These are phyloP conservation scores for Termitomyces sp. DNA, from an alignment of 768 basidiomycete species.

Conservation along the genomic window DNA sequence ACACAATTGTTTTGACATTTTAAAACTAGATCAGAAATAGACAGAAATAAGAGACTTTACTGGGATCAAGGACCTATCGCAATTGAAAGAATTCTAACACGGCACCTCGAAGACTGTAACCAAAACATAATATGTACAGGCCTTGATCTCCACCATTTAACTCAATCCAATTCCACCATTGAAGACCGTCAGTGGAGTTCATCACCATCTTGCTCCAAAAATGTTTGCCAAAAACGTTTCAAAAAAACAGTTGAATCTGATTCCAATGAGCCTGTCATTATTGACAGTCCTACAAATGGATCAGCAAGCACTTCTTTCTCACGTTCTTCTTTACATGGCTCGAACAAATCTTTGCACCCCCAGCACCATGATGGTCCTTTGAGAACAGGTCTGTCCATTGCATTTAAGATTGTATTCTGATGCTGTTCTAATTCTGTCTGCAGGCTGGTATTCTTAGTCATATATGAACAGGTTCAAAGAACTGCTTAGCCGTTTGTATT, in stretches of 20 bases:
- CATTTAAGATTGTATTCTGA: too few relatives aligned
- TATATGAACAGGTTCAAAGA: too few relatives aligned
- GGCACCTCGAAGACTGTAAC: slow-evolving; percentile 2
- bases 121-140: neutral
- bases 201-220: too few relatives aligned
- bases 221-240: too few relatives aligned
- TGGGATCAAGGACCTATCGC: slow-evolving; percentile 8
- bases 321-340: too few relatives aligned
- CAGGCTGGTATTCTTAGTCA: too few relatives aligned
- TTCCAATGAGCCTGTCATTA: neutral
- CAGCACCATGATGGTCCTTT: neutral
- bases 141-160: neutral
- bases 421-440: too few relatives aligned
- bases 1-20: neutral
- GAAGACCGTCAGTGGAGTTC: neutral
- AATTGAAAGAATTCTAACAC: slow-evolving; percentile 1
- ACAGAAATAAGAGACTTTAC: neutral
- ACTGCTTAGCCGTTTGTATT: too few relatives aligned
- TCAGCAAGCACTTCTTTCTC: neutral
- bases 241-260: neutral
- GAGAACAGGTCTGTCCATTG: neutral
- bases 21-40: neutral
- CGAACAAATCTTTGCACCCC: too few relatives aligned
- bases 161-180: neutral
- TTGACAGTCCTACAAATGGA: neutral